Base-by-base conservation (phyloP, 2,329 filamentous ascomycete genomes). In the Xylaria sp. region DNA sequence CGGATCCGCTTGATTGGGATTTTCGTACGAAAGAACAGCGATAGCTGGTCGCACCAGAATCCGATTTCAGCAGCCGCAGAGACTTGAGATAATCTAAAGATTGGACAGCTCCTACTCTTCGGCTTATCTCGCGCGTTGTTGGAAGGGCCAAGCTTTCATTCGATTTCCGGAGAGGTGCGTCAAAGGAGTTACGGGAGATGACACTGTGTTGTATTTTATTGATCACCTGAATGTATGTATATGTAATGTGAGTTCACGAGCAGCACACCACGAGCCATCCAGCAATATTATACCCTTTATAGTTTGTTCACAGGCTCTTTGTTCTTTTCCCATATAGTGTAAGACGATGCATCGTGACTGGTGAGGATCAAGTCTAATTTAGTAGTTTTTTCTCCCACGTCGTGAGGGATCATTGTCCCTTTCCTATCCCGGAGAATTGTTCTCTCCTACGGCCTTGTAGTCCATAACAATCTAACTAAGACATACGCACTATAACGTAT, bases 201-300 rank as follows among this genome's bases (percentile, higher is more conserved):
- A 13, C 7, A 31, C 6, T 31, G 15, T 49, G 44, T 40, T 33
- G 23, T 23, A 38, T 46, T 59, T 33, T 6, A 17, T 40, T 44
- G n/a, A 20, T 17, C 20, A 44, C 40, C 44, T 54, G 38, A 42
- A 17, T 42, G 56, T 5, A 17, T 42, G 56, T 5, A 28, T 6
- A 40, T 54, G 28, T 40, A 48, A 59, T 33, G 9, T 28, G 44
- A 33, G 36, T 20, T 56, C 6, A 59, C 31, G 46, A 40, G 44
- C 38, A 54, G 9, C 28, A 10, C 13, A 1, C 33, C 33, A 33
- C 7, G 33, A 33, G 33, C 7, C 33, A 33, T 33, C 7, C 9
- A 20, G 36, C 20, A 63, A 46, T 46, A 64, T 48, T 2, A 40
- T 59, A 40, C 62, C 38, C 28, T 59, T 28, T 56, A 57, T 20